These are phyloP conservation scores for Ensete ventricosum DNA, from an alignment of 176 grass and related monocot genomes.

Conservation along the genomic window DNA sequence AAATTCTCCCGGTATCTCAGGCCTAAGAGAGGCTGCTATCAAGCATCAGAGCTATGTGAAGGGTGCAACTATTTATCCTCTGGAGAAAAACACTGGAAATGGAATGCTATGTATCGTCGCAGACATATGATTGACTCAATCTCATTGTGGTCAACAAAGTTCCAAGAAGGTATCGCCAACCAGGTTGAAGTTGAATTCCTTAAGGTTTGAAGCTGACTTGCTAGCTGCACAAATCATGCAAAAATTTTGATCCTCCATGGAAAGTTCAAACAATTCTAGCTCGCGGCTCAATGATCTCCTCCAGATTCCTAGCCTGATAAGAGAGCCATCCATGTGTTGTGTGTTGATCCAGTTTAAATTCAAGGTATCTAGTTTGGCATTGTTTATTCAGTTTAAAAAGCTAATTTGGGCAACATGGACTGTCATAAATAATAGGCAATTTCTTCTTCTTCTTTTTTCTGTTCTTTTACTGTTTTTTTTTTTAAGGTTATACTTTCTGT, in stretches of 20 bases:
- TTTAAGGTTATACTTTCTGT: no score
- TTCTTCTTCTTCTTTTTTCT: no score
- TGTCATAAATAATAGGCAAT: no score
- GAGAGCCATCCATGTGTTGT: no score
- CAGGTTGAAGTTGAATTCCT: not conserved
- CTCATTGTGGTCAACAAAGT: not conserved
- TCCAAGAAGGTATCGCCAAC: not conserved
- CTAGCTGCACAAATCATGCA: not conserved
- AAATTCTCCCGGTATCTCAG: constrained; percentile 21
- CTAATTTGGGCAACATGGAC: no score
- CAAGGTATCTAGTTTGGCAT: no score
- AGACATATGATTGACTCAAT: not conserved
- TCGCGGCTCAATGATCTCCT: no score
- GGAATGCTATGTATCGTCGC: constrained; percentile 65
- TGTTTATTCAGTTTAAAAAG: no score
- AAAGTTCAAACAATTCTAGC: no score
- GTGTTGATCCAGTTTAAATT: no score
- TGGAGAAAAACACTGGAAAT: constrained; percentile 41
- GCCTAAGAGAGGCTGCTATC: constrained; percentile 45
- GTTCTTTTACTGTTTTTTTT: no score
- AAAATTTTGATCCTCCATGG: not conserved
- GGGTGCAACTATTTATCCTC: constrained; percentile 58
- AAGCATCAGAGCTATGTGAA: constrained; percentile 49
- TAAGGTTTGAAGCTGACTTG: not conserved
- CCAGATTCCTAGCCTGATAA: no score